phyloP scores from a whole-genome alignment of 1,284 basidiomycete genomes.

The Moesziomyces parantarcticus region DNA sequence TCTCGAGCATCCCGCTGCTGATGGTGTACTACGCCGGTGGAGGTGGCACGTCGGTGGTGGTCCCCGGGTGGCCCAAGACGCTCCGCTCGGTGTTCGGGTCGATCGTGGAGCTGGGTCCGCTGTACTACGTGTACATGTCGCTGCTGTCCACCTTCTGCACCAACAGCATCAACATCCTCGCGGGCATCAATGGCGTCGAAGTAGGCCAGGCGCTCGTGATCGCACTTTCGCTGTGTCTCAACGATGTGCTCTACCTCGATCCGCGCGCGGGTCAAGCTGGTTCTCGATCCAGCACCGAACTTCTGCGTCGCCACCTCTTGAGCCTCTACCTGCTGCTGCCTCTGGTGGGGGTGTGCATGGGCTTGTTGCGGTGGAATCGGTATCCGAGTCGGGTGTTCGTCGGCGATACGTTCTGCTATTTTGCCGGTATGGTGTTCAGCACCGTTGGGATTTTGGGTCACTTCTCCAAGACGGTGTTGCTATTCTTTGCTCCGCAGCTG shows the following conservation, averaged over 20 bases:
- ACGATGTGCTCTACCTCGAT: constrained; percentile 83
- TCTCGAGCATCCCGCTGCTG: constrained; percentile 91
- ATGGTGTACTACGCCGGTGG: constrained; percentile 95
- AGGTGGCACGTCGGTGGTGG: constrained; percentile 92
- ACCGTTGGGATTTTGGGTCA: constrained; percentile 74
- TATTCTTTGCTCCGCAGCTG: constrained; percentile 97
- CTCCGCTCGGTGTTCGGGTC: constrained; percentile 70
- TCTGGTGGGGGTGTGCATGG: constrained; percentile 86
- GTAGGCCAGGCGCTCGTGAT: constrained; percentile 89
- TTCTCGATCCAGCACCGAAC: constrained; percentile 70
- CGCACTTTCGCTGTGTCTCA: constrained; percentile 86
- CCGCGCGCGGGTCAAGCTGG: constrained; percentile 38
- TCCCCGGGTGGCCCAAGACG: constrained; percentile 73
- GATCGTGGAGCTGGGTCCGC: constrained; percentile 89
- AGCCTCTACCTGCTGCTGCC: constrained; percentile 97
- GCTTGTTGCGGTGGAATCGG: constrained; percentile 72
- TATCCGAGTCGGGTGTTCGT: constrained; percentile 94
- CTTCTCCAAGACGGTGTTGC: constrained; percentile 93
- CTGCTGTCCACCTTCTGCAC: constrained; percentile 95
- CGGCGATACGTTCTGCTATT: constrained; percentile 97
- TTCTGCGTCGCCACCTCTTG: constrained; percentile 91
- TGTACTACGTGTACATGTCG: constrained; percentile 97
- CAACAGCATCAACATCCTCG: constrained; percentile 98
- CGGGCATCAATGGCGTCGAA: constrained; percentile 97
- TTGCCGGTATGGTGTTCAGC: constrained; percentile 74